Evolutionary conservation across 2,329 filamentous ascomycete genomes (phyloP).

Genomic region (Paecilomyces sp.): DNA sequence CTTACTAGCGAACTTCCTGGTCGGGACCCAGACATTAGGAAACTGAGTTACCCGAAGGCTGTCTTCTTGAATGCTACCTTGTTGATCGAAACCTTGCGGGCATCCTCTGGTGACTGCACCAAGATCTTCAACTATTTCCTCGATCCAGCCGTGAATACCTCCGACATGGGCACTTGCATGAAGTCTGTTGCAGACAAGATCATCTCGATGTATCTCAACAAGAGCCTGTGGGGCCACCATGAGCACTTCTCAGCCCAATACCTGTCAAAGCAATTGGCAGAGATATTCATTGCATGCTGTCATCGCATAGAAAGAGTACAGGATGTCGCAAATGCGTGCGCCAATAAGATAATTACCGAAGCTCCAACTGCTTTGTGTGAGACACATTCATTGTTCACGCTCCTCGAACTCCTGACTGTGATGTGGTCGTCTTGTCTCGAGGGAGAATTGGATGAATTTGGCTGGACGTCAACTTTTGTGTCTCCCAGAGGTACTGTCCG

Average conservation of each 20-base stretch:
- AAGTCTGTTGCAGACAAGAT: slow-evolving; percentile 58
- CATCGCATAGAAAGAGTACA: slow-evolving; percentile 91
- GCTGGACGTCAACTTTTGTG: slow-evolving; percentile 72
- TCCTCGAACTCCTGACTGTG: slow-evolving; percentile 83
- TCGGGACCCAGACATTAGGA: slow-evolving; percentile 70
- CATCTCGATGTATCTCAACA: slow-evolving; percentile 70
- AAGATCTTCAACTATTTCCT: slow-evolving; percentile 86
- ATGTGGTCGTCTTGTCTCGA: slow-evolving; percentile 96
- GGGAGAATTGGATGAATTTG: slow-evolving; percentile 87
- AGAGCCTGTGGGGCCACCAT: slow-evolving; percentile 63
- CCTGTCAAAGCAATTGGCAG: slow-evolving; percentile 78
- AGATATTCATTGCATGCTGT: slow-evolving; percentile 81
- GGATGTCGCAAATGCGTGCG: slow-evolving; percentile 72
- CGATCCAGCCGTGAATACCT: slow-evolving; percentile 69
- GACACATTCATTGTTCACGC: slow-evolving; percentile 79
- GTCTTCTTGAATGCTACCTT: slow-evolving; percentile 90
- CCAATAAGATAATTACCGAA: slow-evolving; percentile 75
- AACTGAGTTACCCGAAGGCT: slow-evolving; percentile 79
- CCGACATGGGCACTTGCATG: slow-evolving; percentile 58
- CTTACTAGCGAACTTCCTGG: slow-evolving; percentile 67
- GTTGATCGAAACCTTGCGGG: slow-evolving; percentile 80
- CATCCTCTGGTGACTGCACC: slow-evolving; percentile 80
- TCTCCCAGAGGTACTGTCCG: slow-evolving; percentile 72
- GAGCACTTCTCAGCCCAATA: slow-evolving; percentile 84
- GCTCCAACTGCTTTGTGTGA: slow-evolving; percentile 89